These are phyloP conservation scores for Microcyclospora tardicrescens DNA, from an alignment of 2,329 filamentous ascomycete genomes.

Conservation along the genomic window DNA sequence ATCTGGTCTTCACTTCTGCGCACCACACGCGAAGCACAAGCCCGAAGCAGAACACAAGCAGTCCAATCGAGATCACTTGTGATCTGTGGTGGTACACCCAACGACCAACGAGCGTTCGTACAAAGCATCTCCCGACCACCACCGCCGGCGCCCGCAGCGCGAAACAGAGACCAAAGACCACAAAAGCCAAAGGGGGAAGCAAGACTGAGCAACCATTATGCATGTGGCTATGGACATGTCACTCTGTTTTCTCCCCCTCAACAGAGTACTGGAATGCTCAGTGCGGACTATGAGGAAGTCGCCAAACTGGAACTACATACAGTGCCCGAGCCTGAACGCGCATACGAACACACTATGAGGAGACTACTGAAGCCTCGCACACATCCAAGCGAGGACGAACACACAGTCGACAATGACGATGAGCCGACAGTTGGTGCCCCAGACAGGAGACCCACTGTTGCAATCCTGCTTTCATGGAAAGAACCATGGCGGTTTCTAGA, in stretches of 20 bases:
- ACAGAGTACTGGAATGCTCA: constrained; percentile 14
- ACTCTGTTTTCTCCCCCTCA: constrained; percentile 20
- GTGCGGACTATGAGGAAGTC: constrained; percentile 21
- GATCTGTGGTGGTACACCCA: constrained; percentile 20
- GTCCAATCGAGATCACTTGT: constrained; percentile 19
- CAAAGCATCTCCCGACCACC: constrained; percentile 18
- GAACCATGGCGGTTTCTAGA: constrained; percentile 87
- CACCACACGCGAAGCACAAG: constrained; percentile 23
- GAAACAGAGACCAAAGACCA: constrained; percentile 12
- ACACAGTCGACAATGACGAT: constrained; percentile 7
- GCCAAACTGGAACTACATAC: constrained; percentile 21
- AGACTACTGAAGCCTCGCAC: constrained; percentile 11
- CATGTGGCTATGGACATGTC: constrained; percentile 23
- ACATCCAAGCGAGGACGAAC: constrained; percentile 4
- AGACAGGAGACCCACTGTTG: constrained; percentile 34
- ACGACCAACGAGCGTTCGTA: constrained; percentile 19
- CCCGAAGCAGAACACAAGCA: constrained; percentile 19
- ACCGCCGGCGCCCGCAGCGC: constrained; percentile 11
- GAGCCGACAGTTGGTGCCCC: constrained; percentile 4
- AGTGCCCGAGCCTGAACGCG: constrained; percentile 17
- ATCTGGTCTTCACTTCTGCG: constrained; percentile 23
- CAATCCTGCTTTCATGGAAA: constrained; percentile 90
- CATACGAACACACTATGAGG: constrained; percentile 17
- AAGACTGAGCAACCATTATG: constrained; percentile 21
- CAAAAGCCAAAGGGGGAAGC: constrained; percentile 17